Percentiles rank a stretch among this genome's conserved stretches.
Evolutionary conservation across 768 basidiomycete genomes (phyloP).

Genomic region (Auricularia heimuer): DNA sequence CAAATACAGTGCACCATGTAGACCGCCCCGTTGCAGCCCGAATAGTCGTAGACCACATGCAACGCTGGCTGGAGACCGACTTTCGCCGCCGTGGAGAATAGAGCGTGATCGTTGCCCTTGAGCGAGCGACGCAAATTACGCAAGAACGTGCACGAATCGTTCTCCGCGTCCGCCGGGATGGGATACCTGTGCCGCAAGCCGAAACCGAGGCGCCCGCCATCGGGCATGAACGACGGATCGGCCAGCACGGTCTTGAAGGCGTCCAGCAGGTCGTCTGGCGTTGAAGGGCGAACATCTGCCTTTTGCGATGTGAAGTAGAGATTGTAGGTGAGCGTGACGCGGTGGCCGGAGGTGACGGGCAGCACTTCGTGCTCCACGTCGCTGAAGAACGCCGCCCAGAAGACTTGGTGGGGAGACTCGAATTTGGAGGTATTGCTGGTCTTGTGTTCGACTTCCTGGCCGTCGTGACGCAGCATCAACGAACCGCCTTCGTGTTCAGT

Average conservation of each 20-base stretch:
- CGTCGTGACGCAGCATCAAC: constrained; percentile 27
- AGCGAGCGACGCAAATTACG: too few relatives aligned
- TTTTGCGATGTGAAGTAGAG: constrained; percentile 18
- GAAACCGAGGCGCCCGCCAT: constrained; percentile 28
- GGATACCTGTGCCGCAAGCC: too few relatives aligned
- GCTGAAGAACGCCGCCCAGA: constrained; percentile 26
- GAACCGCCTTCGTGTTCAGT: constrained; percentile 36
- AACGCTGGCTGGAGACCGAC: too few relatives aligned
- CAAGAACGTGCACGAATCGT: too few relatives aligned
- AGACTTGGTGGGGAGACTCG: background rate
- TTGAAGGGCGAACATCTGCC: background rate
- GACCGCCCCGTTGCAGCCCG: too few relatives aligned
- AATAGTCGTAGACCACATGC: too few relatives aligned
- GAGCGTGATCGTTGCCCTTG: too few relatives aligned
- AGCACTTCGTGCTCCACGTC: constrained; percentile 34
- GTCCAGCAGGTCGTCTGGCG: constrained; percentile 1
- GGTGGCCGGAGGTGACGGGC: constrained; percentile 26
- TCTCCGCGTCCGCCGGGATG: too few relatives aligned
- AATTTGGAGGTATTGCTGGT: background rate
- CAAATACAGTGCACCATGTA: too few relatives aligned
- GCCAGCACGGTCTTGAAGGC: constrained; percentile 19
- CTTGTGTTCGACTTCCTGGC: constrained; percentile 13
- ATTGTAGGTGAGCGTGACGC: constrained; percentile 27
- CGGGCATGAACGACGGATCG: constrained; percentile 25
- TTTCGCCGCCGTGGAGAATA: too few relatives aligned